These are phyloP conservation scores for Solanum paucissectum DNA, from an alignment of 257 asterid genomes.

Conservation along the genomic window DNA sequence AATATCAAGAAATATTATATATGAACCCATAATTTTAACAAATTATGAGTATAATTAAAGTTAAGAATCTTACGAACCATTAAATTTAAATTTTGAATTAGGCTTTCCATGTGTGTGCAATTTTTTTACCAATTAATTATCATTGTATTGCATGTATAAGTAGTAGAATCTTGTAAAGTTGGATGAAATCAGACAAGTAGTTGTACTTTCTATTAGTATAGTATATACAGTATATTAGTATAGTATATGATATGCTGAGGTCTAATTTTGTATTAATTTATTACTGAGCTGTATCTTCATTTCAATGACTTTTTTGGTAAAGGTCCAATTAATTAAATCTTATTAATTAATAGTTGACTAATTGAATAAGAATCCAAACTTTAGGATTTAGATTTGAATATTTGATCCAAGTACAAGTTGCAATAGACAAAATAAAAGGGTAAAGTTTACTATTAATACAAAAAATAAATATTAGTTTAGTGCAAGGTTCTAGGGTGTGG, in stretches of 20 bases:
- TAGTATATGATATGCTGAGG: constrained; percentile 6
- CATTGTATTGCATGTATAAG: neutral
- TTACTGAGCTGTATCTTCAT: constrained; percentile 22
- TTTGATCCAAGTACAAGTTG: constrained; percentile 8
- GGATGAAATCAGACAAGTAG: neutral
- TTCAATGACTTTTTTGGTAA: constrained; percentile 25
- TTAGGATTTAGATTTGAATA: neutral
- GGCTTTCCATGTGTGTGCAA: neutral
- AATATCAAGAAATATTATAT: neutral
- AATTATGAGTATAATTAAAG: neutral
- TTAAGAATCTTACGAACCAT: neutral
- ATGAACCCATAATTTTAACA: neutral
- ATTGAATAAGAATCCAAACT: neutral
- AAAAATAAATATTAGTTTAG: neutral
- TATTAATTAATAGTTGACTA: constrained; percentile 36
- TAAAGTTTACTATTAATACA: neutral
- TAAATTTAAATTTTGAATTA: neutral
- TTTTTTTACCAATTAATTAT: neutral
- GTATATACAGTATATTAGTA: neutral
- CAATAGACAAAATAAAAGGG: constrained; percentile 16
- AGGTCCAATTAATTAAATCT: constrained; percentile 5
- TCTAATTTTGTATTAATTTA: constrained; percentile 17
- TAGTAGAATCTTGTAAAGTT: constrained; percentile 6
- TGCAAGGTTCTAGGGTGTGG: constrained; percentile 12
- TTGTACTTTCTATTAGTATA: neutral